Conservation (phyloP, 2,329 filamentous ascomycete species). For the Neurospora sp. region DNA sequence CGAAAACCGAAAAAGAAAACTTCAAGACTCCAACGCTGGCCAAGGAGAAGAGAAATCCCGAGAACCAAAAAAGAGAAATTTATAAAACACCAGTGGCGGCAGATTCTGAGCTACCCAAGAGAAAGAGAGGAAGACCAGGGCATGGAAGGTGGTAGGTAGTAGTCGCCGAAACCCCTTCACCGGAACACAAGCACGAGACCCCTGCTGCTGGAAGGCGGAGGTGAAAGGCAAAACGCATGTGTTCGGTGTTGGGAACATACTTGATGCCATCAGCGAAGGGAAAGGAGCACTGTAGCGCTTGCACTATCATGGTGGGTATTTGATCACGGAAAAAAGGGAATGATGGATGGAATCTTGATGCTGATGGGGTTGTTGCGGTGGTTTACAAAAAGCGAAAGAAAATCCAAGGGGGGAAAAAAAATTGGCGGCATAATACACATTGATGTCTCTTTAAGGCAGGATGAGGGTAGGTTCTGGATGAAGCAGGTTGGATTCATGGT, state of each 20-base stretch:
- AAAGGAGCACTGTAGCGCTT: not conserved
- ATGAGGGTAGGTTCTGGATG: not conserved
- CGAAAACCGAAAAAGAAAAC: not conserved
- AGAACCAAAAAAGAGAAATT: not conserved
- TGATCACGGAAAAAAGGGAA: not conserved
- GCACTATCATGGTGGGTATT: not conserved
- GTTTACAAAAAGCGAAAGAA: not conserved
- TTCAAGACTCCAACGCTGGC: not conserved
- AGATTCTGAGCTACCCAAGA: not conserved
- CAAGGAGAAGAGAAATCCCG: not conserved
- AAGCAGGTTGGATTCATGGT: not conserved
- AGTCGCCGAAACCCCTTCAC: not conserved
- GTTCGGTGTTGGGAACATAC: not conserved
- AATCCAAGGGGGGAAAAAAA: not conserved
- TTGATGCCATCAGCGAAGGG: not conserved
- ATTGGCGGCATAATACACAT: not conserved
- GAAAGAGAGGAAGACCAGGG: not conserved
- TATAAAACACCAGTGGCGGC: not conserved
- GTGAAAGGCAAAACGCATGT: not conserved
- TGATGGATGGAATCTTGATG: not conserved
- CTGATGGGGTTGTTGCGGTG: not conserved
- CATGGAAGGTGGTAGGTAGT: not conserved
- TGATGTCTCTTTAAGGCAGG: not conserved
- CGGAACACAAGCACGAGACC: not conserved
- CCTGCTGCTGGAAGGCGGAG: not conserved